phyloP scores from a whole-genome alignment of 306 rosid species.

The cucumber (Cucumis sativus) region DNA sequence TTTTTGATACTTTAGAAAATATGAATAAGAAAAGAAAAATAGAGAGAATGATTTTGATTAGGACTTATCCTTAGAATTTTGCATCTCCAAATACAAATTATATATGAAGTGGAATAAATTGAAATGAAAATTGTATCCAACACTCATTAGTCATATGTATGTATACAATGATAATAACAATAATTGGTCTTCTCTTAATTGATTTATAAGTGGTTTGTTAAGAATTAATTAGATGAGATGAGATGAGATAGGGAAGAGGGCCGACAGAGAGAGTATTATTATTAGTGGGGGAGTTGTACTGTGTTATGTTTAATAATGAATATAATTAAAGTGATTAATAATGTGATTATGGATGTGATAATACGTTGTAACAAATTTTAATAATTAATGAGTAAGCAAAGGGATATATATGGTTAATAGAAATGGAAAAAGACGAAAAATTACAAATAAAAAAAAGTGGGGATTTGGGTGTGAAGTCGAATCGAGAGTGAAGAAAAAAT shows the following conservation, averaged over 20 bases:
- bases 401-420: no score
- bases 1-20: neutral
- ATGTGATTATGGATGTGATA: conserved; percentile 1
- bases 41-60: neutral
- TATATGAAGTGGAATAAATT: no score
- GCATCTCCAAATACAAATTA: neutral
- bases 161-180: no score
- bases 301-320: neutral
- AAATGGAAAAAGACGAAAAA: no score
- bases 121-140: no score
- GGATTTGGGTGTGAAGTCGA: neutral
- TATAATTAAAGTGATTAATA: neutral
- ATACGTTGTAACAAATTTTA: neutral
- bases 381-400: no score
- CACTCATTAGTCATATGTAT: no score
- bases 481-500: neutral
- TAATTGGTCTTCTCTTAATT: no score
- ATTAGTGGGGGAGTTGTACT: neutral
- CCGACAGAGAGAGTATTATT: neutral
- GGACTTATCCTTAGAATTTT: neutral
- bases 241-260: no score
- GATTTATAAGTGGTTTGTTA: no score
- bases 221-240: no score
- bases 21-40: neutral
- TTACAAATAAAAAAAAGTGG: no score